These are phyloP conservation scores for Cryptosporidium ubiquitum DNA, from an alignment of 169 alveolate species.

Conservation along the genomic window DNA sequence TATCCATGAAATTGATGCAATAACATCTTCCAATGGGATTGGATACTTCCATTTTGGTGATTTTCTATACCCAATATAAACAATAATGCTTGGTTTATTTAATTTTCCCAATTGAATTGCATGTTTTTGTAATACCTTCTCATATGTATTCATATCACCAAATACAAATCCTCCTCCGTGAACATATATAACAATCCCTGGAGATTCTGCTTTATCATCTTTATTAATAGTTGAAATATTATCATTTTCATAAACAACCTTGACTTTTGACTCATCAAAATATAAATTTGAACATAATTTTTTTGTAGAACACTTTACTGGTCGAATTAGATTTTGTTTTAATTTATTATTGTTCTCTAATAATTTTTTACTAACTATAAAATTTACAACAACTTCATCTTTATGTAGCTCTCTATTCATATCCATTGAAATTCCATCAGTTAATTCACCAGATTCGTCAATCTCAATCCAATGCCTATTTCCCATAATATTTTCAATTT, in stretches of 20 bases:
- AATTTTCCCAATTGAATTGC: slow-evolving; percentile 42
- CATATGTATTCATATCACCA: slow-evolving; percentile 32
- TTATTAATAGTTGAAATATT: background rate
- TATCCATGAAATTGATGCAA: slow-evolving; percentile 54
- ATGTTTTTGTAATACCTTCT: slow-evolving; percentile 15
- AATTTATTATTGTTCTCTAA: background rate
- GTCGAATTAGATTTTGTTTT: background rate
- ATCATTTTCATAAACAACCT: background rate
- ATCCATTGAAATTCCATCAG: slow-evolving; percentile 21
- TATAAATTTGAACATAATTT: slow-evolving; percentile 4
- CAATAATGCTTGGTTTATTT: slow-evolving; percentile 19
- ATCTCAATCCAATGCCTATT: background rate
- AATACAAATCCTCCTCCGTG: slow-evolving; percentile 70
- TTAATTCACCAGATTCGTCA: slow-evolving; percentile 11
- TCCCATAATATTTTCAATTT: background rate
- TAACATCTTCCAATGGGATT: slow-evolving; percentile 51
- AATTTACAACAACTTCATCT: slow-evolving; percentile 19
- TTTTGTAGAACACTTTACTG: slow-evolving; percentile 12
- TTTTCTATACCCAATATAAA: slow-evolving; percentile 54
- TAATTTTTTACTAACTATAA: slow-evolving; percentile 28
- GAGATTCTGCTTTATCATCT: background rate
- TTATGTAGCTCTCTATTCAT: background rate
- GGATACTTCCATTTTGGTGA: slow-evolving; percentile 72
- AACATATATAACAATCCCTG: slow-evolving; percentile 29
- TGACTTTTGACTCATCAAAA: slow-evolving; percentile 27